phyloP scores from a whole-genome alignment of 768 basidiomycete species.

The Suillus subluteus region DNA sequence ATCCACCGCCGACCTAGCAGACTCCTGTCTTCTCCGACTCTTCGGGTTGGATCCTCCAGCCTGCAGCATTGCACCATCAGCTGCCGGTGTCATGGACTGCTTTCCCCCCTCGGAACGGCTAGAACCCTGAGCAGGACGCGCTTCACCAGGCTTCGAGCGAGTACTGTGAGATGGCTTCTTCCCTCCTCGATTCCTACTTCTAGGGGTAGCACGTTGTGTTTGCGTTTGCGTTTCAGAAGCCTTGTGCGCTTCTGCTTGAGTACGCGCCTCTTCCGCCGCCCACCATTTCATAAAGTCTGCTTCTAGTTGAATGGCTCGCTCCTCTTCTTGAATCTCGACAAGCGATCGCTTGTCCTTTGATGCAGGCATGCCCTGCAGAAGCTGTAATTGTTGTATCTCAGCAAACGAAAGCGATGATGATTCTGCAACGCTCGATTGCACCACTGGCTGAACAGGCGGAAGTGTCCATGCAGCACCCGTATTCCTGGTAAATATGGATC shows the following conservation, averaged over 20 bases:
- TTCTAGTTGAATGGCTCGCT: slow-evolving; percentile 66
- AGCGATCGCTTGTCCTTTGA: slow-evolving; percentile 7
- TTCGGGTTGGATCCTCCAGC: neutral
- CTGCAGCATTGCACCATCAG: neutral
- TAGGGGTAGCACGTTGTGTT: neutral
- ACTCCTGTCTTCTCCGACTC: neutral
- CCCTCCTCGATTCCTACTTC: neutral
- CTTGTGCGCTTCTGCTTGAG: slow-evolving; percentile 46
- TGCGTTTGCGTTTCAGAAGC: neutral
- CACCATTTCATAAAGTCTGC: slow-evolving; percentile 90
- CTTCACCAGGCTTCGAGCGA: neutral
- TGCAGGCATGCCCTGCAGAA: slow-evolving; percentile 44
- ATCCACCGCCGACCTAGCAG: neutral
- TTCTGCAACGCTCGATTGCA: slow-evolving; percentile 30
- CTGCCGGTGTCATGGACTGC: neutral
- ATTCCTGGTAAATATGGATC: slow-evolving; percentile 15
- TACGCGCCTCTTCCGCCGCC: slow-evolving; percentile 77
- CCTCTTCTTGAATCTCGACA: slow-evolving; percentile 77
- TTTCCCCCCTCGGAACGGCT: neutral
- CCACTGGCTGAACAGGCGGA: slow-evolving; percentile 53
- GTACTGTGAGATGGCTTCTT: neutral
- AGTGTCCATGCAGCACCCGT: slow-evolving; percentile 64
- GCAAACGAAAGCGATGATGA: slow-evolving; percentile 61
- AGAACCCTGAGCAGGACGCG: neutral
- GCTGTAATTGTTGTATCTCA: slow-evolving; percentile 84